These are phyloP conservation scores for Zasmidium angulare DNA, from an alignment of 2,329 filamentous ascomycete genomes.

Conservation along the genomic window DNA sequence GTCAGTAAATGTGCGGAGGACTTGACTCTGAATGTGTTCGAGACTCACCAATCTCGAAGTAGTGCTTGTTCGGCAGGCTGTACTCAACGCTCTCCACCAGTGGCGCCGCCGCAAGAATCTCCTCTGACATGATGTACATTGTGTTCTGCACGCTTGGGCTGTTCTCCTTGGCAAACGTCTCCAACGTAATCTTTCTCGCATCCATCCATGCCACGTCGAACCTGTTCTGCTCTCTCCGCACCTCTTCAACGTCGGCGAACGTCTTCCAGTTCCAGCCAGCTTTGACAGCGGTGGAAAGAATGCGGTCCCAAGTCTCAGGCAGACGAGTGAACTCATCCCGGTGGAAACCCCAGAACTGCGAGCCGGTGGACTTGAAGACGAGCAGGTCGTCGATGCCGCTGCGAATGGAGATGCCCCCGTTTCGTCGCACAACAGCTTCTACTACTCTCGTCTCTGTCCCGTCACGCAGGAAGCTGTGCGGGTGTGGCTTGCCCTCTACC, in stretches of 20 bases:
- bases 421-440: conserved; percentile 66
- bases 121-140: conserved; percentile 98
- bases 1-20: conserved; percentile 11
- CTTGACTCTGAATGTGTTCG: conserved; percentile 1
- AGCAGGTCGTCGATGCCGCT: conserved; percentile 74
- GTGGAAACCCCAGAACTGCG: conserved; percentile 92
- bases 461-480: conserved; percentile 91
- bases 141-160: conserved; percentile 93
- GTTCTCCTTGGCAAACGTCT: conserved; percentile 84
- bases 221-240: conserved; percentile 61
- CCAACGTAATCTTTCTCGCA: conserved; percentile 83
- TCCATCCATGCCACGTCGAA: conserved; percentile 79
- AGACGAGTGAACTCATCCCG: conserved; percentile 92
- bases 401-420: conserved; percentile 69
- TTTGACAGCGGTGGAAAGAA: conserved; percentile 91
- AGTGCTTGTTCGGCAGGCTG: conserved; percentile 94
- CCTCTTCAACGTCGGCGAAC: conserved; percentile 66
- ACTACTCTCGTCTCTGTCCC: conserved; percentile 84
- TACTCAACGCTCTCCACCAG: conserved; percentile 74
- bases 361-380: conserved; percentile 94
- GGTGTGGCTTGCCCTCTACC: conserved; percentile 84
- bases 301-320: conserved; percentile 88
- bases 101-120: conserved; percentile 75
- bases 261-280: conserved; percentile 80
- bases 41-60: conserved; percentile 85